Evolutionary conservation across 2,329 filamentous ascomycete species (phyloP).

Genomic region (Blastomyces parvus): DNA sequence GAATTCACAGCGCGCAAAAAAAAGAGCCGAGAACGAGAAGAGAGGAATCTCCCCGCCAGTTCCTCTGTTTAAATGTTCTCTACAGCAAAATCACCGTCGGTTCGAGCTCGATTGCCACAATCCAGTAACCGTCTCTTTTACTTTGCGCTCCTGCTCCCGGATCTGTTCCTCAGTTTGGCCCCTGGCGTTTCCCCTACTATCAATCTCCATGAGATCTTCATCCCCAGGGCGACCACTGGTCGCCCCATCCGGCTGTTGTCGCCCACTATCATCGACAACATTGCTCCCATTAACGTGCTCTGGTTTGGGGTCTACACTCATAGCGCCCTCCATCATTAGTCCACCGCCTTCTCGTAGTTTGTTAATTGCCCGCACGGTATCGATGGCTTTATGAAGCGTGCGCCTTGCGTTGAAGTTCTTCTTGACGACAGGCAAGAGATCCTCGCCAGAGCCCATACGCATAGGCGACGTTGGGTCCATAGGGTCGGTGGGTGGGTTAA

Average conservation of each 20-base stretch:
- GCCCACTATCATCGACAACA: slow-evolving; percentile 30
- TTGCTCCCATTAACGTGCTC: slow-evolving; percentile 38
- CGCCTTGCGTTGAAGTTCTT: slow-evolving; percentile 61
- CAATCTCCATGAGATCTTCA: slow-evolving; percentile 42
- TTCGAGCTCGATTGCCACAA: slow-evolving; percentile 40
- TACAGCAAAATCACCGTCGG: slow-evolving; percentile 13
- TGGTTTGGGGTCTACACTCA: slow-evolving; percentile 47
- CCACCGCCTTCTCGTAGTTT: slow-evolving; percentile 54
- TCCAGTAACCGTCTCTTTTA: slow-evolving; percentile 50
- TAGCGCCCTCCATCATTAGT: slow-evolving; percentile 54
- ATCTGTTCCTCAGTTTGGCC: slow-evolving; percentile 57
- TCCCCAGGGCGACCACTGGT: slow-evolving; percentile 34
- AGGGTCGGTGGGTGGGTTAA: slow-evolving; percentile 47
- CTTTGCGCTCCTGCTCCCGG: slow-evolving; percentile 48
- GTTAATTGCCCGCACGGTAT: slow-evolving; percentile 59
- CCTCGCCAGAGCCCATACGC: slow-evolving; percentile 36
- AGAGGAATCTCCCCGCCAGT: not conserved
- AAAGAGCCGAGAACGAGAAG: not conserved
- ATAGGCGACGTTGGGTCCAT: slow-evolving; percentile 24
- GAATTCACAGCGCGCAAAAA: not conserved
- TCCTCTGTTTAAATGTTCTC: not conserved
- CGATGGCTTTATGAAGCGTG: slow-evolving; percentile 57
- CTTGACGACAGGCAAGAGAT: slow-evolving; percentile 56
- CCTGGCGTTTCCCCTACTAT: slow-evolving; percentile 49
- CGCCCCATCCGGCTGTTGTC: slow-evolving; percentile 16